Conservation (phyloP, 176 grass and related monocot genomes). For the Musa acuminata region DNA sequence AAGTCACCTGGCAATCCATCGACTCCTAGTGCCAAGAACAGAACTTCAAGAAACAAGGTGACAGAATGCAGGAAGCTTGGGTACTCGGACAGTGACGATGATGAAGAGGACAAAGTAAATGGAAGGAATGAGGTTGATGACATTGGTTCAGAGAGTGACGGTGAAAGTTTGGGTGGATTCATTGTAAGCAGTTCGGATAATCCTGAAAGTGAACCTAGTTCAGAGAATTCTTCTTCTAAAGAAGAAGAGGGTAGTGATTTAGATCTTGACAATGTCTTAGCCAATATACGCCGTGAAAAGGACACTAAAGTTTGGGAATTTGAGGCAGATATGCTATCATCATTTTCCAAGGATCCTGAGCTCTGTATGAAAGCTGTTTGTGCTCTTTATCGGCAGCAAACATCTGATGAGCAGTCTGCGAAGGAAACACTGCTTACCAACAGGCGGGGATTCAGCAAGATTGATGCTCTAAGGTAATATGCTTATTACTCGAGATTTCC, state of each 20-base stretch:
- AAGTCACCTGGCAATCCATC: not conserved
- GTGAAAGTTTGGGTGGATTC: constrained; percentile 20
- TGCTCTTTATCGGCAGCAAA: constrained; percentile 58
- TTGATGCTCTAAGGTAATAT: not conserved
- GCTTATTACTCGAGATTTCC: not conserved
- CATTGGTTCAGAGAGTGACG: constrained; percentile 35
- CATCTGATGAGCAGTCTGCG: constrained; percentile 30
- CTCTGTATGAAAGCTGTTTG: constrained; percentile 76
- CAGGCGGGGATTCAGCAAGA: constrained; percentile 45
- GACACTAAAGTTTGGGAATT: constrained; percentile 38
- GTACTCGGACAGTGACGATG: constrained; percentile 2
- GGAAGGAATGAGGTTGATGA: not conserved
- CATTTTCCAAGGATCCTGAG: constrained; percentile 8
- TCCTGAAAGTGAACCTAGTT: constrained; percentile 24
- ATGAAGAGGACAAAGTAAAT: not conserved
- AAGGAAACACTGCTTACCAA: constrained; percentile 38
- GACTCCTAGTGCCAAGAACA: constrained; percentile 3
- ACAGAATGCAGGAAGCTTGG: constrained; percentile 5
- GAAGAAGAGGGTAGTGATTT: constrained; percentile 24
- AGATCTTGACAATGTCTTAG: constrained; percentile 35
- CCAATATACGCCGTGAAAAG: constrained; percentile 27
- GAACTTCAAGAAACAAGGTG: not conserved
- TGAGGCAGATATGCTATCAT: constrained; percentile 32
- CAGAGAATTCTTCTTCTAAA: constrained; percentile 3
- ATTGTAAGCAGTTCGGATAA: constrained; percentile 27